Base-by-base conservation (phyloP, 2,329 filamentous ascomycete genomes). In the Teratosphaeriaceae sp. region DNA sequence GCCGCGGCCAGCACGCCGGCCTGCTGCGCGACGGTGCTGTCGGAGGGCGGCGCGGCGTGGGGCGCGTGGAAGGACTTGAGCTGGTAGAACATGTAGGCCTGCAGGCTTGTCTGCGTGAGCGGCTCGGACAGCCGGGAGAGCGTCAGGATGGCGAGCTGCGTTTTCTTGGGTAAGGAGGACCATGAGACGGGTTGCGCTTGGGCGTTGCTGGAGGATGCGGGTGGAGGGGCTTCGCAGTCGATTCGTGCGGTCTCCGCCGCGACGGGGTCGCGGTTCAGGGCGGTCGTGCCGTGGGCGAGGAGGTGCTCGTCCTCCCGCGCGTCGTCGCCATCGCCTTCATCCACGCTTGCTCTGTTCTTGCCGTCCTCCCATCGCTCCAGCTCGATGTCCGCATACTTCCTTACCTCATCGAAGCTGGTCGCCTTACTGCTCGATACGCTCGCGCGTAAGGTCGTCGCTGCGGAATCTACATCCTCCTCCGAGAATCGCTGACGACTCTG, bases 61-160 rank as follows among this genome's bases (percentile, higher is more conserved):
- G 52, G 40, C 1, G 34, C 23, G 5, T 51, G 47, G 54, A 94
- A 90, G 45, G 82, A 90, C 53, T 79, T 80, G n/a, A 95, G 76
- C 62, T 92, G 86, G 64, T 90, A 94, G 66, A 87, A 94, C 71
- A 94, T 80, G 64, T 94, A 94, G 1, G 84, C 77, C 64, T 84
- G 76, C 7, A 88, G 64, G 11, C 81, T 86, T 1, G 85, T 88
- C 58, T 92, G 85, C 0, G 86, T 84, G 26, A 94, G 69, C 3
- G 88, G 88, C 60, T 94, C 88, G 9, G 84, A 87, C 18, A 94
- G 69, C 21, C 88, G 79, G 7, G 87, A 83, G 34, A 94, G 67
- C 0, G 84, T 88, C 38, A 94, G 73, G 44, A 94, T 81, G 22
- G 82, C 67, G 16, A 94, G 74, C 64, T 94, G 88, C 35, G 78